Evolutionary conservation across 306 rosid genomes (phyloP), one percentile per base, ranked within the genome.

Genomic region (Trichosanthes truncata): DNA sequence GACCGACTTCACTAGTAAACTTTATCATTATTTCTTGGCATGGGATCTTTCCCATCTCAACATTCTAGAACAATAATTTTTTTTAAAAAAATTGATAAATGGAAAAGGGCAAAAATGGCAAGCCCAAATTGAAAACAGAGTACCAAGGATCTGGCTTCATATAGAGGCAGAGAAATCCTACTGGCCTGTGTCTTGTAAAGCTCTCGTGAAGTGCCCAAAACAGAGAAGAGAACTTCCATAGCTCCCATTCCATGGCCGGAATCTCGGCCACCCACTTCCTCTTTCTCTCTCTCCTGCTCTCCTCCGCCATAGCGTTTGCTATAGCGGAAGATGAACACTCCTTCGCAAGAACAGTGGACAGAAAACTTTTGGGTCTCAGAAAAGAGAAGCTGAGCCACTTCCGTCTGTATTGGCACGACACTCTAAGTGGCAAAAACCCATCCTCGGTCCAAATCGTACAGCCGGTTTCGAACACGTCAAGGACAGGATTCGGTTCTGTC

Each of bases 371-470:
- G 6, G 90, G 88, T 4, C 55, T 83, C n/a, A 77, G 80, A 78
- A 65, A 81, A 53, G 87, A 89, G 23, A 89, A 89, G 84, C 80
- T 85, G 3, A 87, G 89, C 84, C 92, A 89, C 78, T 81, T 89
- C 59, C 78, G 63, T 4, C 61, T 89, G 51, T 89, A 81, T 65
- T 89, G 90, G 90, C 92, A 89, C 15, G 92, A 86, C 83, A 69
- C 45, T 8, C 4, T 38, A 21, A 61, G 62, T 18, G 87, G 89
- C 0, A 21, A 21, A 25, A 82, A 82, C 78, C 82, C 89, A 13
- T 77, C 55, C 36, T 79, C 81, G 3, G 40, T 88, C 6, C 17
- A 0, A 7, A 82, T 88, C 17, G 62, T 86, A 15, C 23, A 1
- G 1, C 51, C 91, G 2, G 74, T 85, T 9, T 10, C 13, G 14